Conservation (phyloP, 345 rosid species). For the Gossypium sturtianum region DNA sequence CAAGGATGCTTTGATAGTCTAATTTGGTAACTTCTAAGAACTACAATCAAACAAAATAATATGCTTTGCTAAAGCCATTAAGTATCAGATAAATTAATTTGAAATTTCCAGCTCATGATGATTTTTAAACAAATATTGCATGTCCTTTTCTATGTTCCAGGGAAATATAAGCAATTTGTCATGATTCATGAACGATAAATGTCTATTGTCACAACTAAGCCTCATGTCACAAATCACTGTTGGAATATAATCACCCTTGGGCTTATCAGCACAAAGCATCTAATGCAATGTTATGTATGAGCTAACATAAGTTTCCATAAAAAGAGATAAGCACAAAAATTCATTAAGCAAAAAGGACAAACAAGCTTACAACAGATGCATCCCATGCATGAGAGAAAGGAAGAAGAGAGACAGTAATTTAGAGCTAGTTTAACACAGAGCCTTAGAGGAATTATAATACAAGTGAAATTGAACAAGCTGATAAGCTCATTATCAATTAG, state of each 20-base stretch:
- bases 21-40: not conserved
- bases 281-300: not conserved
- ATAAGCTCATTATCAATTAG: not conserved
- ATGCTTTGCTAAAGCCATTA: not conserved
- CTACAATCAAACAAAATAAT: not conserved
- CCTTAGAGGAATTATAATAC: not conserved
- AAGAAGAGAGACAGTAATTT: not conserved
- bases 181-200: not conserved
- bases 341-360: not conserved
- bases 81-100: not conserved
- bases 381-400: not conserved
- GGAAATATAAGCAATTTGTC: not conserved
- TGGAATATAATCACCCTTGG: not conserved
- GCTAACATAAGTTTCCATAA: not conserved
- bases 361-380: not conserved
- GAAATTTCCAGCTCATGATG: not conserved
- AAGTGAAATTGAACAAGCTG: not conserved
- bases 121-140: not conserved
- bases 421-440: not conserved
- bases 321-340: not conserved
- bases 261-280: not conserved
- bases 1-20: not conserved
- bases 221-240: not conserved
- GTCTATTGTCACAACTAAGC: not conserved
- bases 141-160: not conserved